A percentile compares a stretch with the other conserved stretches of the same genome.
These are phyloP conservation scores for Pilobolus umbonatus DNA, from an alignment of 192 early-diverging fungal genomes.

Conservation along the genomic window DNA sequence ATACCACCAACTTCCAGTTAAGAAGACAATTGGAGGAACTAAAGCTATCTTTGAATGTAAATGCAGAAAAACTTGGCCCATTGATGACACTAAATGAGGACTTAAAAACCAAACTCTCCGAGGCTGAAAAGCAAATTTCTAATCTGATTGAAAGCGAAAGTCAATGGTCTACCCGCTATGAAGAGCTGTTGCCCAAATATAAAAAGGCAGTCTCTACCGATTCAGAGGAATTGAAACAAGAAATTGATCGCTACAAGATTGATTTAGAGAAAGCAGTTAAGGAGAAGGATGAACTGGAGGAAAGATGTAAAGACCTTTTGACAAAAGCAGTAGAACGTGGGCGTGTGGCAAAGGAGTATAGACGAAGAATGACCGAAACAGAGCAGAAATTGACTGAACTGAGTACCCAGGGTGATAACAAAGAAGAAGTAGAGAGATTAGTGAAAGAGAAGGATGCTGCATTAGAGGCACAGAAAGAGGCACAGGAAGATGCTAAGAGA, in stretches of 20 bases:
- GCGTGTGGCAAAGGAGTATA: neutral
- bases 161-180: neutral
- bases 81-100: no score
- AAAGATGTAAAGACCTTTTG: neutral
- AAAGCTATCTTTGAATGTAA: no score
- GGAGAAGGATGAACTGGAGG: neutral
- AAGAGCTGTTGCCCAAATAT: neutral
- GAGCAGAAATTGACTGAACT: neutral
- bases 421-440: neutral
- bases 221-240: no score
- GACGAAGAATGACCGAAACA: neutral
- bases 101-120: neutral
- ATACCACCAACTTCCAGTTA: no score
- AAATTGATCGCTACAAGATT: neutral
- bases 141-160: neutral
- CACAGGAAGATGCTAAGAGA: no score
- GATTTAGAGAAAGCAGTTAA: neutral
- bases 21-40: no score
- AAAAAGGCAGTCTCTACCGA: neutral
- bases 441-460: neutral
- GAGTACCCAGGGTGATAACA: neutral
- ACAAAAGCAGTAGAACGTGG: neutral
- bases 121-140: neutral
- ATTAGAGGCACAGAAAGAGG: no score
- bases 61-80: no score